A percentile compares a stretch with the other conserved stretches of the same genome.
phyloP scores from a whole-genome alignment of 2,329 filamentous ascomycete genomes.

The Alternaria solani region DNA sequence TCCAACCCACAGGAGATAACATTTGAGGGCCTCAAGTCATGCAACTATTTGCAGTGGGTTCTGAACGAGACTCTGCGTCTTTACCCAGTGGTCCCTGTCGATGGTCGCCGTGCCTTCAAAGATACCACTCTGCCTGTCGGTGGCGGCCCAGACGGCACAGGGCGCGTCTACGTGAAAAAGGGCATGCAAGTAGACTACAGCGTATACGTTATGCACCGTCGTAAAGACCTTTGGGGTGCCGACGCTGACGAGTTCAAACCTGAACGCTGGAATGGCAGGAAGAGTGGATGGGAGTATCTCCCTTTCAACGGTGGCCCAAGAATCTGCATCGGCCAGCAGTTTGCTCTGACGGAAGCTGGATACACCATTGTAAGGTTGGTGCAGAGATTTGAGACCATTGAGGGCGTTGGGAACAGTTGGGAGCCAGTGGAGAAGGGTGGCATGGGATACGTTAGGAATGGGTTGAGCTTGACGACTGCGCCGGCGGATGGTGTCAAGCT shows the following conservation, averaged over 20 bases:
- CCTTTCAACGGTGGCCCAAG: slow-evolving; percentile 47
- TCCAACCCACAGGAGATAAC: slow-evolving; percentile 50
- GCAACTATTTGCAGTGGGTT: slow-evolving; percentile 43
- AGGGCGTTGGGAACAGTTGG: slow-evolving; percentile 38
- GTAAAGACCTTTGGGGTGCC: slow-evolving; percentile 48
- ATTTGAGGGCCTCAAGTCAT: slow-evolving; percentile 48
- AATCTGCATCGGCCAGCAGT: slow-evolving; percentile 46
- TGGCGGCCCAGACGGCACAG: slow-evolving; percentile 45
- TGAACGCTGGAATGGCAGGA: slow-evolving; percentile 47
- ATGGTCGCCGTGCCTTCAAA: slow-evolving; percentile 39
- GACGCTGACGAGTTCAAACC: slow-evolving; percentile 50
- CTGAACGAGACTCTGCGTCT: slow-evolving; percentile 48
- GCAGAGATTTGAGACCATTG: slow-evolving; percentile 41
- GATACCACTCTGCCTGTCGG: slow-evolving; percentile 48
- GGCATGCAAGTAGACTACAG: slow-evolving; percentile 37
- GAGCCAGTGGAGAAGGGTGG: slow-evolving; percentile 35
- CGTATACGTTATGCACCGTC: slow-evolving; percentile 45
- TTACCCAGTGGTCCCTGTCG: slow-evolving; percentile 45
- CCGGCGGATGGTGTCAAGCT: slow-evolving; percentile 46
- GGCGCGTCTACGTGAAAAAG: slow-evolving; percentile 46
- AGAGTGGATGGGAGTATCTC: slow-evolving; percentile 42
- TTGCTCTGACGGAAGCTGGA: slow-evolving; percentile 42
- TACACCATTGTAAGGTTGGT: slow-evolving; percentile 39
- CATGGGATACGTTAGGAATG: slow-evolving; percentile 31
- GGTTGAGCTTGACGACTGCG: slow-evolving; percentile 35